Evolutionary conservation across 2,329 filamentous ascomycete genomes (phyloP), one percentile per base, ranked within the genome.

Genomic region (Monosporascus sp.): DNA sequence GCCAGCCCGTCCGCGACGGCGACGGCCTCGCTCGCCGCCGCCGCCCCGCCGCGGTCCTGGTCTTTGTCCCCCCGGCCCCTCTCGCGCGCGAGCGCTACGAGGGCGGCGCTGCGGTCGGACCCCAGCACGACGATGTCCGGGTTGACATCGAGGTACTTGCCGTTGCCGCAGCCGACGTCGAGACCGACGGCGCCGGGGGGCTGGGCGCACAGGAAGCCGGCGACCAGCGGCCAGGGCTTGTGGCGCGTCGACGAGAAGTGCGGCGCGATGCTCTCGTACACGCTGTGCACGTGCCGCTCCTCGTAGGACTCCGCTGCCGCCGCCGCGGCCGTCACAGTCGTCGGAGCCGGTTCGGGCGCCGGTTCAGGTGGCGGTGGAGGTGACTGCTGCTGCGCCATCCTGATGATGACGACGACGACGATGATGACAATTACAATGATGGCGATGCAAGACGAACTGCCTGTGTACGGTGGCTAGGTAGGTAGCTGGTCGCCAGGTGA

Each of bases 101-200:
- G 77, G 52, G 77, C 73, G 24, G 75, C 77, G 63, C 83, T 95
- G 75, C 90, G 83, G 75, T 97, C 94, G 52, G 88, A 93, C 53
- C 85, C 93, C 54, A 97, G 69, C 51, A 97, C 87, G 73, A 89
- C 91, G 48, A 96, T 73, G 62, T 82, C 72, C 22, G 78, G 79
- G 71, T 95, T 95, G 53, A 96, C 88, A 55, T 81, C 76, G 55
- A 97, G 76, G 69, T 97, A 97, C 77, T 97, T 97, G 61, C 94
- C 94, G 73, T 99, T 99, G 55, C 94, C 94, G 72, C 94, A 97
- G 55, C 94, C 94, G 52, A 97, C 79, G 71, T 99, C 94, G 35
- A 96, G 78, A 9, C 94, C 94, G 52, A 97, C 73, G 48, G 89
- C 81, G 25, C 92, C 93, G 14, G 84, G 73, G 0, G 78, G 67